These are phyloP conservation scores for Besnoitia besnoiti DNA, from an alignment of 169 alveolate species.

Conservation along the genomic window DNA sequence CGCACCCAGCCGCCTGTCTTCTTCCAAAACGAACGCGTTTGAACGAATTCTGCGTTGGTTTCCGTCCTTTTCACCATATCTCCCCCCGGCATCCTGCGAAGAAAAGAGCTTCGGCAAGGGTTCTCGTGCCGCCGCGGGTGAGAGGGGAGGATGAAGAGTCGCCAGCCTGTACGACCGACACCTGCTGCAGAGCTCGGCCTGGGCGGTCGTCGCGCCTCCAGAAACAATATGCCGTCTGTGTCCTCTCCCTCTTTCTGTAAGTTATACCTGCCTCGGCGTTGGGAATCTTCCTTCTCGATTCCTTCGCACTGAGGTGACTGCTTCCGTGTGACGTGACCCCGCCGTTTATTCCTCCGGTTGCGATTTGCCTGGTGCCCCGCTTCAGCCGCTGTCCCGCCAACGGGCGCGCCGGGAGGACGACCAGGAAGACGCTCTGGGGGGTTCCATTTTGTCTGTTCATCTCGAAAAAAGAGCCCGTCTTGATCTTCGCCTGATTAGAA, in stretches of 20 bases:
- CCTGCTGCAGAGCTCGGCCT: neutral
- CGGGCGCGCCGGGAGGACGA: neutral
- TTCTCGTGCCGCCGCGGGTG: slow-evolving; percentile 7
- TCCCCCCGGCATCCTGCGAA: neutral
- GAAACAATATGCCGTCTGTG: neutral
- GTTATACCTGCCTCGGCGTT: neutral
- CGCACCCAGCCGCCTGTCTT: neutral
- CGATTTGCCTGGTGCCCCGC: slow-evolving; percentile 12
- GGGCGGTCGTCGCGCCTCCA: neutral
- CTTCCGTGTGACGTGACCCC: too few relatives aligned
- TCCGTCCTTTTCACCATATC: neutral
- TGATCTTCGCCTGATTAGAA: too few relatives aligned
- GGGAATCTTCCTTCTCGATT: too few relatives aligned
- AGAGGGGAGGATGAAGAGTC: neutral
- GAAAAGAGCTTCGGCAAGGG: neutral
- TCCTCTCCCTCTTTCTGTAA: neutral
- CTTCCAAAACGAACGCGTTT: neutral
- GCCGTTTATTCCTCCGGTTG: neutral
- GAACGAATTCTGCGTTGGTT: neutral
- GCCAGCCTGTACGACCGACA: neutral
- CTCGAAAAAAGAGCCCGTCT: too few relatives aligned
- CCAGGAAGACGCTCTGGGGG: neutral
- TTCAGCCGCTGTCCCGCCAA: slow-evolving; percentile 4
- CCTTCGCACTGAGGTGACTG: neutral
- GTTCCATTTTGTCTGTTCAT: too few relatives aligned